Percentiles rank a stretch among this genome's conserved stretches.
Conservation (phyloP, 495 filamentous ascomycete genomes). For the Penicillium herquei region DNA sequence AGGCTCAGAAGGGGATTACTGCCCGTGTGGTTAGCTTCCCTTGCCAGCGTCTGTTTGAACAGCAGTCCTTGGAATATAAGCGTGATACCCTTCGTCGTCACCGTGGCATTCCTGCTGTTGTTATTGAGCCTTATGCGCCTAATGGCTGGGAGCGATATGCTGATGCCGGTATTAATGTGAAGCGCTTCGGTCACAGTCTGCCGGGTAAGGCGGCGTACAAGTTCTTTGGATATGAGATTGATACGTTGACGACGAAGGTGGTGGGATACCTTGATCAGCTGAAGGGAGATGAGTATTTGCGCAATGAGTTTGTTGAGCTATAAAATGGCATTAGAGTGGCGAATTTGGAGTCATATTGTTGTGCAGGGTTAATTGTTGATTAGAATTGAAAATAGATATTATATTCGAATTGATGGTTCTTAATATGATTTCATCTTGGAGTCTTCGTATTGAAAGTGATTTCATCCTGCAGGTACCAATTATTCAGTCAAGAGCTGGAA, state of each 20-base stretch:
- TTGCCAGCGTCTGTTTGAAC: slow-evolving; percentile 52
- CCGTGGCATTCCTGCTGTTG: slow-evolving; percentile 41
- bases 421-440: no score
- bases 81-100: slow-evolving; percentile 36
- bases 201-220: slow-evolving; percentile 53
- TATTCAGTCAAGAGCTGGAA: no score
- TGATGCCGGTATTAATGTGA: slow-evolving; percentile 49
- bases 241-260: slow-evolving; percentile 44
- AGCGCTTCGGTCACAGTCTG: slow-evolving; percentile 47
- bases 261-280: slow-evolving; percentile 41
- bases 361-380: no score
- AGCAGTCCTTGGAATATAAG: slow-evolving; percentile 49
- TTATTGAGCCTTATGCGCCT: slow-evolving; percentile 54
- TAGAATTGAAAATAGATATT: no score
- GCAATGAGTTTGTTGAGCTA: slow-evolving; percentile 41
- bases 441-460: no score
- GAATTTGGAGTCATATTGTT: no score
- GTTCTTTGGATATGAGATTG: slow-evolving; percentile 51
- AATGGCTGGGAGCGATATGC: slow-evolving; percentile 62
- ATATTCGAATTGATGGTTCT: no score
- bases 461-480: no score
- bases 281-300: slow-evolving; percentile 27
- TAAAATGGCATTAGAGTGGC: not conserved
- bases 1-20: slow-evolving; percentile 32
- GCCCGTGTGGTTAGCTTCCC: slow-evolving; percentile 56